Conservation (phyloP, 108 stramenopile species). For the Cyclostephanos tholiformis region DNA sequence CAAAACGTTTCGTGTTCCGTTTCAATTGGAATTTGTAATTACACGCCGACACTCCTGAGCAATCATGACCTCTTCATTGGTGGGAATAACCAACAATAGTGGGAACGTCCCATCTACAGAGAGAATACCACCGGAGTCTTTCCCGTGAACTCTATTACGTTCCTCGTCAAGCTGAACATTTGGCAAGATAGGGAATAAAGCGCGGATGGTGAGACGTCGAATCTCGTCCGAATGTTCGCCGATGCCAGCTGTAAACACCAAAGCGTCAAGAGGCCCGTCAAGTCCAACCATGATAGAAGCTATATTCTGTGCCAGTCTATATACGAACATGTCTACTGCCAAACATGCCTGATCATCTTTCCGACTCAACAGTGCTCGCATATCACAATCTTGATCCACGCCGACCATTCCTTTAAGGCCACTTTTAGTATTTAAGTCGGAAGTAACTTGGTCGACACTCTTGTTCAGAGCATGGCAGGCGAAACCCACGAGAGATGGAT, state of each 20-base stretch:
- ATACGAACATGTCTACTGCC: conserved; percentile 57
- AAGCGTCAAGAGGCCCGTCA: conserved; percentile 47
- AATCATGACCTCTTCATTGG: conserved; percentile 62
- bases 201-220: conserved; percentile 17
- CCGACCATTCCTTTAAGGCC: conserved; percentile 49
- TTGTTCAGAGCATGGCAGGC: conserved; percentile 25
- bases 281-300: conserved; percentile 40
- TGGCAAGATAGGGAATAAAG: conserved; percentile 17
- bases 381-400: conserved; percentile 26
- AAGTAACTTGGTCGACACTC: conserved; percentile 37
- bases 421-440: conserved; percentile 54
- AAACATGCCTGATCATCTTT: conserved; percentile 41
- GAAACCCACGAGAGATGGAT: conserved; percentile 46
- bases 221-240: conserved; percentile 53
- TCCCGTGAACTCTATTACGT: conserved; percentile 25
- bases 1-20: too few species aligned
- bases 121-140: conserved; percentile 18
- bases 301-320: conserved; percentile 49
- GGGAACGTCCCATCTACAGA: conserved; percentile 17
- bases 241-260: conserved; percentile 66
- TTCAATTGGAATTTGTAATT: too few species aligned
- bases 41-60: conserved; percentile 26
- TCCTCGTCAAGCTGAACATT: conserved; percentile 25
- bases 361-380: conserved; percentile 27
- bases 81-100: conserved; percentile 49